Evolutionary conservation across 116 monocot species (phyloP).

Genomic region (Iris pallida): DNA sequence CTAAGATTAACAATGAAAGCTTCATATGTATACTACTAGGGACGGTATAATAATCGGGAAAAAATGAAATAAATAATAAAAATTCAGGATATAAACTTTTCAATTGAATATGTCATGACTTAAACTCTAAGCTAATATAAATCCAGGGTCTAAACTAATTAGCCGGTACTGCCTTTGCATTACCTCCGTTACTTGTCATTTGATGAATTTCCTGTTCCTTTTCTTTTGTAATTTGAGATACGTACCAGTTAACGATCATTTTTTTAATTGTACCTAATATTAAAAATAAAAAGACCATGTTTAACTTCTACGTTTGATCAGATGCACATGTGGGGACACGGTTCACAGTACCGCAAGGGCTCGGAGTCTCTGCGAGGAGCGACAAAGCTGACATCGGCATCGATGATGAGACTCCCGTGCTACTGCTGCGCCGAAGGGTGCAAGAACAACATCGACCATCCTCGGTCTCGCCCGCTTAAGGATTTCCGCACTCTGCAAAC

Average conservation of each 20-base stretch:
- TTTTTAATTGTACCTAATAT: background rate
- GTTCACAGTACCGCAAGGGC: slow-evolving; percentile 68
- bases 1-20: too few species aligned
- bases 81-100: too few species aligned
- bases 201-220: background rate
- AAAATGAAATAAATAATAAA: too few species aligned
- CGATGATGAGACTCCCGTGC: slow-evolving; percentile 70
- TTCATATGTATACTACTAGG: too few species aligned
- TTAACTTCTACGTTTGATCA: background rate
- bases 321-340: slow-evolving; percentile 96
- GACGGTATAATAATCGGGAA: too few species aligned
- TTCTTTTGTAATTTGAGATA: background rate
- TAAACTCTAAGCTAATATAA: too few species aligned
- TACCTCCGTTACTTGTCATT: background rate
- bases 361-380: slow-evolving; percentile 50
- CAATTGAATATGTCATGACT: too few species aligned
- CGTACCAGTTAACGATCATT: too few species aligned
- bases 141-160: too few species aligned
- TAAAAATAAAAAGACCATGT: background rate
- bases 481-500: slow-evolving; percentile 94
- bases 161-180: too few species aligned
- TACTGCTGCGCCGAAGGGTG: slow-evolving; percentile 91
- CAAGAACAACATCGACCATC: slow-evolving; percentile 93
- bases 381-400: slow-evolving; percentile 22
- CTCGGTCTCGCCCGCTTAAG: slow-evolving; percentile 75